Evolutionary conservation across 192 early-diverging fungal species (phyloP).

Genomic region (Entomortierella chlamydospora): DNA sequence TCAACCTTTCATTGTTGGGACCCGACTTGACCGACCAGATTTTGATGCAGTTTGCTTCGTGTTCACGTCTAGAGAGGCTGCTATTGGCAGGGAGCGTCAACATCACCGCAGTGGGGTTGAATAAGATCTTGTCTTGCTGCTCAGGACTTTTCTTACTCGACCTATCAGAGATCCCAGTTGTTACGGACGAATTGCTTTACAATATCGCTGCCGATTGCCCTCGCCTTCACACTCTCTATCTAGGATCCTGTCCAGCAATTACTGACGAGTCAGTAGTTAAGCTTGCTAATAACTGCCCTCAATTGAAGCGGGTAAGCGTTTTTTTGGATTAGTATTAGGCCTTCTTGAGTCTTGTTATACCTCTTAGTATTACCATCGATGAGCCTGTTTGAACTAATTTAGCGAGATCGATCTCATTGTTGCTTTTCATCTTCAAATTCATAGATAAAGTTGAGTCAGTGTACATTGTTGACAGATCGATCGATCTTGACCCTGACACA

Average conservation of each 20-base stretch:
- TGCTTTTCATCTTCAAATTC: neutral
- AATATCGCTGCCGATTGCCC: conserved; percentile 59
- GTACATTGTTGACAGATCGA: conserved; percentile 57
- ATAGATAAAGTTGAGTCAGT: conserved; percentile 70
- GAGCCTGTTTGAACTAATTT: too few species aligned
- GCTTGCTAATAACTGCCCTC: conserved; percentile 58
- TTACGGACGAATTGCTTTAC: conserved; percentile 58
- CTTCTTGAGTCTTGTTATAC: neutral
- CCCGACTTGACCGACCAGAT: conserved; percentile 54
- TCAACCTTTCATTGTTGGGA: conserved; percentile 63
- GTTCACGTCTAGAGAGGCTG: conserved; percentile 63
- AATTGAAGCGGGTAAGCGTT: conserved; percentile 61
- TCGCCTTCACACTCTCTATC: conserved; percentile 64
- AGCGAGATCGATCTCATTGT: too few species aligned
- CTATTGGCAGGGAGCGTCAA: conserved; percentile 60
- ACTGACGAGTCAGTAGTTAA: conserved; percentile 61
- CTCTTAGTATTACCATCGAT: too few species aligned
- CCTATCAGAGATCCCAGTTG: conserved; percentile 60
- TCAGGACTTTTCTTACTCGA: conserved; percentile 59
- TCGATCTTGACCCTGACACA: conserved; percentile 59
- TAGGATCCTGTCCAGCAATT: conserved; percentile 61
- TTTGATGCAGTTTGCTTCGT: conserved; percentile 53
- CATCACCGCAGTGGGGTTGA: conserved; percentile 54
- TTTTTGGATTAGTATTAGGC: neutral
- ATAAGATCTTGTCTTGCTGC: conserved; percentile 49